Evolutionary conservation across 345 rosid species (phyloP).

Genomic region (Litchi chinensis): DNA sequence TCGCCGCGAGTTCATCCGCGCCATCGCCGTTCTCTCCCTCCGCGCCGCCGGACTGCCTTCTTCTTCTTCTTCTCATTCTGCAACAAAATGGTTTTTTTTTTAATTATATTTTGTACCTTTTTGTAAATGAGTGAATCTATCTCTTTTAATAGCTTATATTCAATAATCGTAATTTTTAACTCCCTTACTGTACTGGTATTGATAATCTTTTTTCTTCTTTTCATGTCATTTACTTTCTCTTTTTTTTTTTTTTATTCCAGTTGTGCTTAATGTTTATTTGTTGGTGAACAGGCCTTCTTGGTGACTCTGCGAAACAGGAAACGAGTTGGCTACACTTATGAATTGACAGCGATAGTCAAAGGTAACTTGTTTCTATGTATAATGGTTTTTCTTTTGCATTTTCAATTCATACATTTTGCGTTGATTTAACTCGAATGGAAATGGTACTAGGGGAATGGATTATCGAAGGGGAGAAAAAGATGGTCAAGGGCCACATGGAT

Average conservation of each 20-base stretch:
- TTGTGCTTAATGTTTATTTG: constrained; percentile 3
- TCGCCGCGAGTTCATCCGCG: no score
- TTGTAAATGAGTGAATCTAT: background rate
- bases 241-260: background rate
- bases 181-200: no score
- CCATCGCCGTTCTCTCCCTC: no score
- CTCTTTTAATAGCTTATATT: background rate
- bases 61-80: no score
- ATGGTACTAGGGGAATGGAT: constrained; percentile 76
- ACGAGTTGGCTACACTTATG: constrained; percentile 84
- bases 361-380: constrained; percentile 40
- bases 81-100: background rate
- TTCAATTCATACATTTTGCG: background rate
- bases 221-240: no score
- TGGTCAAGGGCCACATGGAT: constrained; percentile 67
- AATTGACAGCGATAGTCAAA: constrained; percentile 67
- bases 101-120: no score
- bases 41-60: no score
- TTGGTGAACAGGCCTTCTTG: constrained; percentile 71
- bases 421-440: constrained; percentile 10
- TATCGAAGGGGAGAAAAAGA: constrained; percentile 59
- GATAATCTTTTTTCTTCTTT: no score
- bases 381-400: constrained; percentile 6
- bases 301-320: constrained; percentile 90
- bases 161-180: background rate